Evolutionary conservation across 768 basidiomycete species (phyloP).

Genomic region (Mycena indigotica): DNA sequence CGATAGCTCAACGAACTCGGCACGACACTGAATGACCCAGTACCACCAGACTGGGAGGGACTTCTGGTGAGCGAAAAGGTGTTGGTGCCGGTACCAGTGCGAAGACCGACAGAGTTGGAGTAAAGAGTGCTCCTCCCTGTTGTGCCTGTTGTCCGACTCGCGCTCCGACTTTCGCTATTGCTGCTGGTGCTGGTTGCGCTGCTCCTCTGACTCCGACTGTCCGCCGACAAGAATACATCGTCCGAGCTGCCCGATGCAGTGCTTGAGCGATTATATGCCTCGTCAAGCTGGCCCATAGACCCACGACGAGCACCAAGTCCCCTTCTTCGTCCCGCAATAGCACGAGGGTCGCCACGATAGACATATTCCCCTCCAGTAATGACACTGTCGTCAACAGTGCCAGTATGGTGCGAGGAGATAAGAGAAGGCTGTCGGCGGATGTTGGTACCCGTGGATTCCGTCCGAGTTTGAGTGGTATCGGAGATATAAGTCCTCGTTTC

Average conservation of each 20-base stretch:
- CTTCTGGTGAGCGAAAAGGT: constrained; percentile 38
- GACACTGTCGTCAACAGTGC: constrained; percentile 74
- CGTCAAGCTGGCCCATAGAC: constrained; percentile 75
- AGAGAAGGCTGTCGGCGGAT: constrained; percentile 48
- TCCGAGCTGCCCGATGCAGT: constrained; percentile 7
- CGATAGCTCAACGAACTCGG: constrained; percentile 20
- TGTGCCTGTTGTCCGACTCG: not conserved
- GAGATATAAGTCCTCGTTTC: constrained; percentile 2
- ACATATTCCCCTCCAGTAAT: constrained; percentile 67
- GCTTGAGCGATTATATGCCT: constrained; percentile 46
- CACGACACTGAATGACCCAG: constrained; percentile 27
- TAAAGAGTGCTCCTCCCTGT: constrained; percentile 10
- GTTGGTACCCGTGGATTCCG: constrained; percentile 22
- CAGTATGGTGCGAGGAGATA: constrained; percentile 58
- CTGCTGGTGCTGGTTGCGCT: not conserved
- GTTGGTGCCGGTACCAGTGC: constrained; percentile 15
- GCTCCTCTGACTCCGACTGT: constrained; percentile 4
- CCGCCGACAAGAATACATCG: constrained; percentile 19
- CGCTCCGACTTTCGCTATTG: not conserved
- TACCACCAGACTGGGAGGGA: constrained; percentile 45
- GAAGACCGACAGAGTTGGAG: constrained; percentile 16
- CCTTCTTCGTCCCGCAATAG: constrained; percentile 59
- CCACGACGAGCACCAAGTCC: constrained; percentile 58
- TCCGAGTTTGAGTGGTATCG: constrained; percentile 2
- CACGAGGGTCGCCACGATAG: constrained; percentile 72